Percentiles rank a stretch among this genome's conserved stretches.
phyloP scores from a whole-genome alignment of 305 asterid species.

The Rubia peregrina region DNA sequence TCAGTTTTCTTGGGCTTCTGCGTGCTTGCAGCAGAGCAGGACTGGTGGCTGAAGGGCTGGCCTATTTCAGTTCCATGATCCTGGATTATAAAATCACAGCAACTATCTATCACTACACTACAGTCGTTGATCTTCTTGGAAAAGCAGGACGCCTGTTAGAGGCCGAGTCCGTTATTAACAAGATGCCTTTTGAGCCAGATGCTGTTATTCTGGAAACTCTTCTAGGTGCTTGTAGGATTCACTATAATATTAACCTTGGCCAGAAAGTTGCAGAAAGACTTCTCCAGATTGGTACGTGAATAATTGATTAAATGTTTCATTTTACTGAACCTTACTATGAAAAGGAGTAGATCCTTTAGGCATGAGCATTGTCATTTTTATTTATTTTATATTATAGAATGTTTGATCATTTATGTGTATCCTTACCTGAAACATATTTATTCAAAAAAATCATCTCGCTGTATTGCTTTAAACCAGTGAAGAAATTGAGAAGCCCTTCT shows the following conservation, averaged over 20 bases:
- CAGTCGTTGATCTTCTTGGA: slow-evolving; percentile 25
- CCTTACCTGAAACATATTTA: background rate
- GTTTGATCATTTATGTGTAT: background rate
- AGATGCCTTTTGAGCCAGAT: slow-evolving; percentile 26
- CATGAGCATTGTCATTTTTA: background rate
- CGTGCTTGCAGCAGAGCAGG: slow-evolving; percentile 21
- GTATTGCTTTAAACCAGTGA: background rate
- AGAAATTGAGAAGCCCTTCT: background rate
- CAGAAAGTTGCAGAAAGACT: slow-evolving; percentile 19
- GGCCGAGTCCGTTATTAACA: slow-evolving; percentile 19
- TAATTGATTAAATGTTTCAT: slow-evolving; percentile 10
- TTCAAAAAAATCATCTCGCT: too few relatives aligned
- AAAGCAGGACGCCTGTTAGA: slow-evolving; percentile 18
- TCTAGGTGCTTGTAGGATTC: slow-evolving; percentile 20
- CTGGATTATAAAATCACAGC: slow-evolving; percentile 8
- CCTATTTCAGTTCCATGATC: slow-evolving; percentile 21
- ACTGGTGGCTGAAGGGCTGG: slow-evolving; percentile 24
- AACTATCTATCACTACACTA: slow-evolving; percentile 18
- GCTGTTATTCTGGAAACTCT: slow-evolving; percentile 17
- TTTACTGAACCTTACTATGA: slow-evolving; percentile 12
- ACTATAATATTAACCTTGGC: slow-evolving; percentile 13
- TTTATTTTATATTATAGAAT: background rate
- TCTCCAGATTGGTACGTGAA: slow-evolving; percentile 15
- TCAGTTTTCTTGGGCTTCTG: slow-evolving; percentile 20
- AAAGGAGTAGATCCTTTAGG: background rate